Evolutionary conservation across 306 rosid genomes (phyloP).

Genomic region (Inga laurina): DNA sequence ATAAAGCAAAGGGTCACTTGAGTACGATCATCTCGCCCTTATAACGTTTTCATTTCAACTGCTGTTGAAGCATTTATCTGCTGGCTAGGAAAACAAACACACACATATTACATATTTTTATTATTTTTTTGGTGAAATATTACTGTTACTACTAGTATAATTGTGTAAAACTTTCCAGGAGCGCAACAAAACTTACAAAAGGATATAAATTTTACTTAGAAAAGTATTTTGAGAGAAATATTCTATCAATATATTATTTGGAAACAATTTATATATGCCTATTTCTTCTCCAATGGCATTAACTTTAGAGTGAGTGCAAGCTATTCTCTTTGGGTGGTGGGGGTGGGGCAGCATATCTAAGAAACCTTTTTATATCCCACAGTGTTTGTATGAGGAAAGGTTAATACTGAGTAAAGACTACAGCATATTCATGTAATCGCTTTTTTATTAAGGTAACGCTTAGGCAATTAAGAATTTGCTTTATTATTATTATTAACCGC

Average conservation of each 20-base stretch:
- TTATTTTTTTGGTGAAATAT: neutral
- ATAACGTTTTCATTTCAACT: conserved; percentile 21
- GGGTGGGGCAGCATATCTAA: neutral
- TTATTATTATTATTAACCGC: neutral
- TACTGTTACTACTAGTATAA: neutral
- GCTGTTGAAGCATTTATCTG: conserved; percentile 7
- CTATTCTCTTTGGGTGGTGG: neutral
- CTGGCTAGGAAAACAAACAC: neutral
- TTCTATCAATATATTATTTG: neutral
- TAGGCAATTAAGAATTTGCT: too few species aligned
- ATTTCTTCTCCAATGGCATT: conserved; percentile 43
- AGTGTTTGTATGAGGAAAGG: neutral
- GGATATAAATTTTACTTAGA: neutral
- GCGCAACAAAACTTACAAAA: neutral
- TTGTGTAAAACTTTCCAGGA: neutral
- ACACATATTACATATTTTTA: neutral
- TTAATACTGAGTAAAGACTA: neutral
- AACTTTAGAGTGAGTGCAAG: neutral
- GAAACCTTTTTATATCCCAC: neutral
- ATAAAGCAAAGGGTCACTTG: conserved; percentile 41
- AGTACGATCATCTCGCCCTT: conserved; percentile 22
- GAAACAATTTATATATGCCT: neutral
- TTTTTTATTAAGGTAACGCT: too few species aligned
- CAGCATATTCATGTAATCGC: neutral
- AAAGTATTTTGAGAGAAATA: neutral